Evolutionary conservation across 1,139 yeast genomes (phyloP).

Genomic region (Candida smagusa): DNA sequence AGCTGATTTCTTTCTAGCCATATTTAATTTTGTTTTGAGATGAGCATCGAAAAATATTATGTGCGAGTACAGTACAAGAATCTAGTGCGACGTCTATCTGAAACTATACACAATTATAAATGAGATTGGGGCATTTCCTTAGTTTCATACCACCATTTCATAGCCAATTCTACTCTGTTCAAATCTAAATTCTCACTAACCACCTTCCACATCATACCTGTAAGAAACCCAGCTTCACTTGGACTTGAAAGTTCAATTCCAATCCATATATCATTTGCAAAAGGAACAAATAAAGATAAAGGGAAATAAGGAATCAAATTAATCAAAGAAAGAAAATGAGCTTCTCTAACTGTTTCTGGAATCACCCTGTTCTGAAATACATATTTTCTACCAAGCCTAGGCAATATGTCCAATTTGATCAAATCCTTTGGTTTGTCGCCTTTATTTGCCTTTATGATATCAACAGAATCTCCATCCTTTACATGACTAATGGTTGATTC

Average conservation of each 20-base stretch:
- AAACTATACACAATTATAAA: background rate
- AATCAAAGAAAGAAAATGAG: slow-evolving; percentile 46
- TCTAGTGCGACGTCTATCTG: too few relatives aligned
- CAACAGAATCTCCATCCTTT: slow-evolving; percentile 11
- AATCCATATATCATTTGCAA: slow-evolving; percentile 49
- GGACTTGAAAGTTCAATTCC: slow-evolving; percentile 37
- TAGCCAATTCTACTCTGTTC: slow-evolving; percentile 59
- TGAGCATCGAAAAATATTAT: slow-evolving; percentile 6
- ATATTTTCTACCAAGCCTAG: slow-evolving; percentile 16
- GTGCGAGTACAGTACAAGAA: too few relatives aligned
- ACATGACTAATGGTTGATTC: slow-evolving; percentile 33
- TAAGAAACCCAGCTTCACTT: slow-evolving; percentile 27
- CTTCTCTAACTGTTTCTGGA: slow-evolving; percentile 51
- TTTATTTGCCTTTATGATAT: slow-evolving; percentile 31
- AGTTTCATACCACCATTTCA: slow-evolving; percentile 60
- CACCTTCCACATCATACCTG: slow-evolving; percentile 35
- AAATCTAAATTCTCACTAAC: slow-evolving; percentile 51
- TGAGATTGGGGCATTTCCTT: slow-evolving; percentile 13
- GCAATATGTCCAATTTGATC: slow-evolving; percentile 20
- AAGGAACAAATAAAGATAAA: slow-evolving; percentile 33
- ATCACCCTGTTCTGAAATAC: slow-evolving; percentile 21
- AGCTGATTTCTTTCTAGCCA: slow-evolving; percentile 93
- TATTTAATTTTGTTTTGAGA: slow-evolving; percentile 19
- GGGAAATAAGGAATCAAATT: slow-evolving; percentile 56
- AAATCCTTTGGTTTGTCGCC: slow-evolving; percentile 32